Conservation (phyloP, 768 basidiomycete species). For the Lentinula edodes region DNA sequence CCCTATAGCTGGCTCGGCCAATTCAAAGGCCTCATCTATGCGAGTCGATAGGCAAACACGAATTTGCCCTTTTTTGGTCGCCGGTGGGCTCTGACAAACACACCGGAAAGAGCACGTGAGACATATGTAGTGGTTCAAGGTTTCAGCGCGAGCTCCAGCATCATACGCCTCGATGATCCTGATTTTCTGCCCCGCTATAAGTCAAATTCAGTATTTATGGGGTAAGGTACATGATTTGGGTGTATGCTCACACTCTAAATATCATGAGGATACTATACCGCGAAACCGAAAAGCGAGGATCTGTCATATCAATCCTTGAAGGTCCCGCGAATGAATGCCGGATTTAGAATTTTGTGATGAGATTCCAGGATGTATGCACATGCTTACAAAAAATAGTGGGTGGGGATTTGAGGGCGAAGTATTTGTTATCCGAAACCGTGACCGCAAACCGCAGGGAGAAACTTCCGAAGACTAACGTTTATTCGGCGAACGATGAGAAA, state of each 20-base stretch:
- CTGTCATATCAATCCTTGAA: background rate
- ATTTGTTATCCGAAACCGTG: no score
- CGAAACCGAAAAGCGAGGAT: conserved; percentile 2
- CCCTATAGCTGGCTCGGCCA: no score
- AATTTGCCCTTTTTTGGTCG: no score
- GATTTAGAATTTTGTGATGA: background rate
- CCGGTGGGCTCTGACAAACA: background rate
- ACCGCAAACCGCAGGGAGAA: no score
- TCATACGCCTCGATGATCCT: background rate
- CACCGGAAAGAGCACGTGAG: no score
- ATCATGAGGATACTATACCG: background rate
- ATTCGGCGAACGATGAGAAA: no score
- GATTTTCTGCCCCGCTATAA: background rate
- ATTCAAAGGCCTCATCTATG: no score
- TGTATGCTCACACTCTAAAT: background rate
- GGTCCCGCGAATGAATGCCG: background rate
- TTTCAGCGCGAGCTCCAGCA: background rate
- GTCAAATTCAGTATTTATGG: background rate
- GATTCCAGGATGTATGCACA: no score
- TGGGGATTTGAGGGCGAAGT: background rate
- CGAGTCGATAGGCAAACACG: no score
- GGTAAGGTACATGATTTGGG: background rate
- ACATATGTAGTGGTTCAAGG: no score
- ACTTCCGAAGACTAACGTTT: no score
- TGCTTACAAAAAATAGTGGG: background rate